These are phyloP conservation scores for Fusarium sublunatum DNA, from an alignment of 2,329 filamentous ascomycete species.

Conservation along the genomic window DNA sequence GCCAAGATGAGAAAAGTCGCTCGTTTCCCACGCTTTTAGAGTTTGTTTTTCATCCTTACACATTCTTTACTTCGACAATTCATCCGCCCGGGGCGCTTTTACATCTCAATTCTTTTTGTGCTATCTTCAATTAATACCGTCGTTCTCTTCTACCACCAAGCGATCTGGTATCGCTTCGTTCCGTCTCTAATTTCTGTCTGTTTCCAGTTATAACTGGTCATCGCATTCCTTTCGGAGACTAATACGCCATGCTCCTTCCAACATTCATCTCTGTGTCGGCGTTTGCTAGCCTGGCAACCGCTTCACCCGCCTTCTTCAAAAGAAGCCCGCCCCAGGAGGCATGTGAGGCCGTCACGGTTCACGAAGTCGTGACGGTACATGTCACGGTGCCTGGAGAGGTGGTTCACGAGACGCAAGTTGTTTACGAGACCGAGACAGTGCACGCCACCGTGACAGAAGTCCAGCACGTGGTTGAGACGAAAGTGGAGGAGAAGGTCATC, in stretches of 20 bases:
- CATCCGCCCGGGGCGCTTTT: slow-evolving; percentile 20
- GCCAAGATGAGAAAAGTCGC: slow-evolving; percentile 27
- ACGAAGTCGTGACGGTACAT: slow-evolving; percentile 9
- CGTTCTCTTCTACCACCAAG: slow-evolving; percentile 19
- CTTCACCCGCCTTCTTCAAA: slow-evolving; percentile 25
- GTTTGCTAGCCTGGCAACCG: slow-evolving; percentile 23
- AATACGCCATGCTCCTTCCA: slow-evolving; percentile 19
- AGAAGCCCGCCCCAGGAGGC: slow-evolving; percentile 20
- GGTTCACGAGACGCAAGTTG: not conserved
- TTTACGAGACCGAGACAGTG: slow-evolving; percentile 6
- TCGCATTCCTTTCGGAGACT: not conserved
- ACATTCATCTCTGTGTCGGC: slow-evolving; percentile 17
- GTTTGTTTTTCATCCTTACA: not conserved
- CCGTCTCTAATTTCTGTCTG: not conserved
- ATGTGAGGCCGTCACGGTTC: slow-evolving; percentile 25
- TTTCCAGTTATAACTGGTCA: not conserved
- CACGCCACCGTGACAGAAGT: slow-evolving; percentile 17
- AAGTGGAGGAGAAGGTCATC: slow-evolving; percentile 8
- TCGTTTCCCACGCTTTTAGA: slow-evolving; percentile 13
- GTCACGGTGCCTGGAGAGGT: not conserved
- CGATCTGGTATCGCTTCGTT: slow-evolving; percentile 33
- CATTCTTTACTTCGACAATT: not conserved
- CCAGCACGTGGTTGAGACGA: slow-evolving; percentile 12
- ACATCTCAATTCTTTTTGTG: slow-evolving; percentile 14
- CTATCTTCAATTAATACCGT: slow-evolving; percentile 15